phyloP scores from a whole-genome alignment of 2,329 filamentous ascomycete species.

The Alternaria arbusti region DNA sequence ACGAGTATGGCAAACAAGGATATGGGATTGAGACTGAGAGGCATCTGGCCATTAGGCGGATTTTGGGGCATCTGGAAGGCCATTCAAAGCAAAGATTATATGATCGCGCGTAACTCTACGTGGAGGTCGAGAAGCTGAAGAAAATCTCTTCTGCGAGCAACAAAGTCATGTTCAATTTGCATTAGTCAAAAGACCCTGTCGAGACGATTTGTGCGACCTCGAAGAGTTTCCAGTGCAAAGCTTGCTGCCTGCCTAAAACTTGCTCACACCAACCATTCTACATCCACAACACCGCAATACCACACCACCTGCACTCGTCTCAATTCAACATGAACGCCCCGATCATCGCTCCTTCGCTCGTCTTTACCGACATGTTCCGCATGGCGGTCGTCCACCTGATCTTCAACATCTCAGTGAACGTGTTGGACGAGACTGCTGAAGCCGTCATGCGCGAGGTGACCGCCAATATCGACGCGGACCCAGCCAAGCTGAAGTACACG shows the following conservation, averaged over 20 bases:
- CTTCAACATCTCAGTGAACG: not conserved
- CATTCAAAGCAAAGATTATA: conserved; percentile 48
- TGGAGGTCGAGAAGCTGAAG: conserved; percentile 36
- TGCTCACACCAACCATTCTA: not conserved
- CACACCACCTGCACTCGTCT: not conserved
- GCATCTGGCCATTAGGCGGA: conserved; percentile 48
- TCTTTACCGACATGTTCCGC: not conserved
- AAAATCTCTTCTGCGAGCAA: not conserved
- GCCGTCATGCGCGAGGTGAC: not conserved
- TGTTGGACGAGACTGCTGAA: not conserved
- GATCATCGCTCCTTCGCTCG: not conserved
- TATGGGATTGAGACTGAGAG: conserved; percentile 30
- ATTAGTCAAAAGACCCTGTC: not conserved
- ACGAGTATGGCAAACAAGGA: conserved; percentile 32
- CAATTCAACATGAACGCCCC: not conserved
- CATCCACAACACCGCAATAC: not conserved
- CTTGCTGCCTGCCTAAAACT: not conserved
- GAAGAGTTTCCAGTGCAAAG: not conserved
- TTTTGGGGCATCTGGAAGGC: conserved; percentile 49
- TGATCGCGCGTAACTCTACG: conserved; percentile 39
- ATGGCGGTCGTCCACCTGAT: not conserved
- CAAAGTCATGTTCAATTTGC: not conserved
- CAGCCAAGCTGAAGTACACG: not conserved
- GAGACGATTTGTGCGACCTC: not conserved
- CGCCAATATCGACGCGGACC: not conserved